A percentile compares a stretch with the other conserved stretches of the same genome.
Conservation (phyloP, 2,329 filamentous ascomycete genomes). For the Paecilomyces dactylethromorphus region DNA sequence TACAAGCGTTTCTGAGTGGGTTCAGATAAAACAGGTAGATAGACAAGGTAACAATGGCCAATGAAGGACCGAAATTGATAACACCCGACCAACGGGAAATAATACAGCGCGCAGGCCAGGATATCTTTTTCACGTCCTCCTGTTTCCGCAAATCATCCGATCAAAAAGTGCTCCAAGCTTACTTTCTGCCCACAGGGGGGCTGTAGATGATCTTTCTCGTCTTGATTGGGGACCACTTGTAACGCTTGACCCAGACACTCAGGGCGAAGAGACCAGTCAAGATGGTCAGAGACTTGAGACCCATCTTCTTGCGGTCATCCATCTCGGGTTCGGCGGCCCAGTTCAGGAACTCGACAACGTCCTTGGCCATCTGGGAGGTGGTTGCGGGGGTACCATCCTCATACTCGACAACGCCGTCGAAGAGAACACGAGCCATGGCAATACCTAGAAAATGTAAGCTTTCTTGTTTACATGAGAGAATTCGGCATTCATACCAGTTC, state of each 20-base stretch:
- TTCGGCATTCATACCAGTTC: constrained; percentile 58
- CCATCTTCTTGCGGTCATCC: constrained; percentile 99
- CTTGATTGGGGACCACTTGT: constrained; percentile 98
- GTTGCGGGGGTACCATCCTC: constrained; percentile 92
- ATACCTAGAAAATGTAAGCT: constrained; percentile 48
- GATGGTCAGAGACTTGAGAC: constrained; percentile 87
- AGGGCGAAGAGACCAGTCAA: constrained; percentile 72
- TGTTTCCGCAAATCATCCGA: constrained; percentile 23
- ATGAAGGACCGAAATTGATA: constrained; percentile 18
- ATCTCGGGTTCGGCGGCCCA: constrained; percentile 98
- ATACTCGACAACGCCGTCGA: constrained; percentile 96
- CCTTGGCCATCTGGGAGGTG: constrained; percentile 99
- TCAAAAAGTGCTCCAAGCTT: constrained; percentile 11
- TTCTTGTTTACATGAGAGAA: neutral
- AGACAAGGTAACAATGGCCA: constrained; percentile 22
- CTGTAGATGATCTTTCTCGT: constrained; percentile 87
- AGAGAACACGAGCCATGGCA: constrained; percentile 97
- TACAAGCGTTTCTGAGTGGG: constrained; percentile 31
- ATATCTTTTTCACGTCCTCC: constrained; percentile 15
- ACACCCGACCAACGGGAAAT: constrained; percentile 17
- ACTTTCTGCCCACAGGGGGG: constrained; percentile 52
- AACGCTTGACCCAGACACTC: constrained; percentile 97
- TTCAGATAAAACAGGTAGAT: constrained; percentile 32
- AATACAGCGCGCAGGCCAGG: constrained; percentile 10
- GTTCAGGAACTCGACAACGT: constrained; percentile 97